Evolutionary conservation across 805 yeast species (phyloP), one percentile per base, ranked within the genome.

Genomic region (Saccharomycopsis amapae): DNA sequence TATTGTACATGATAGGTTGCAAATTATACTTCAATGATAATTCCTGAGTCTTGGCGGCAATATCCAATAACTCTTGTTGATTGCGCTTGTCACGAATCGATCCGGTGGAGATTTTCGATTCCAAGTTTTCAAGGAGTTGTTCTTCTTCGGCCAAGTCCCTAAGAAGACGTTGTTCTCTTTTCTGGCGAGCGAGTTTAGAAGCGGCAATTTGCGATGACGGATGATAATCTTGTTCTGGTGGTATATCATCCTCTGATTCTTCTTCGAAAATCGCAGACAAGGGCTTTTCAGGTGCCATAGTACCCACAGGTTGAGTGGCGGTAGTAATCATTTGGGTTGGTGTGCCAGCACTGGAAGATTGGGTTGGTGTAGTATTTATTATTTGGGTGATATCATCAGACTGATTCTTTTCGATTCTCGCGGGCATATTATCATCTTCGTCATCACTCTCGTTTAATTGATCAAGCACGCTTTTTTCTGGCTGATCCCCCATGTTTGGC

Each of bases 11-110:
- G 4, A 47, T 37, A 5, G 53, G 53, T 18, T 47, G 45, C 6
- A 41, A 30, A 18, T 38, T 43, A 18, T 50, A 46, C 31, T 44
- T 42, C 25, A 44, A 18, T 13, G 42, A 24, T 7, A 50, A 30
- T 23, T 42, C 48, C 31, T 50, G 53, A 12, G 53, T 50, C 20
- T 45, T 43, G 25, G 30, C 36, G 5, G 50, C 50, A 37, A 50
- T 50, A 15, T 47, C 53, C n/a, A 50, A 38, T 22, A 50, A 42
- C 17, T 48, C 51, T 30, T 50, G 44, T 22, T 36, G 26, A 24
- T 36, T 30, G n/a, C 34, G 25, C 12, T 17, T 22, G n/a, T 45
- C 33, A 10, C n/a, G 20, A 13, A 15, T 40, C n/a, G 25, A 12
- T 23, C 15, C 23, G 17, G 6, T 7, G 31, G 18, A 3, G 22